phyloP scores from a whole-genome alignment of 2,329 filamentous ascomycete species.

The Pseudonectria foliicola region DNA sequence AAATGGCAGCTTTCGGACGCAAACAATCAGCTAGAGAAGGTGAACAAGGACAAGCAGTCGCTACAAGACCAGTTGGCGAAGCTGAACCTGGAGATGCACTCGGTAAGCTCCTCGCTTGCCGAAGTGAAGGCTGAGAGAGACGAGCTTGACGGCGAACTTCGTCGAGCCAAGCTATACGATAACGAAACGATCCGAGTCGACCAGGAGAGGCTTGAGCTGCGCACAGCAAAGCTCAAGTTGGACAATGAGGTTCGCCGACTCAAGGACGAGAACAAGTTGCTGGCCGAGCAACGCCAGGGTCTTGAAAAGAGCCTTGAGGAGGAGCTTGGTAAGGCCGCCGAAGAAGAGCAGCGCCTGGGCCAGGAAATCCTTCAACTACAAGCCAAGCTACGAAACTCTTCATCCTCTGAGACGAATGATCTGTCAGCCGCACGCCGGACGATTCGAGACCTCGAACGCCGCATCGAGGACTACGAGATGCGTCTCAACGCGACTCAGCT shows the following conservation, averaged over 20 bases:
- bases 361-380: slow-evolving; percentile 49
- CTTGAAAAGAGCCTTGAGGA: slow-evolving; percentile 58
- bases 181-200: slow-evolving; percentile 56
- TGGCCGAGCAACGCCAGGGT: slow-evolving; percentile 49
- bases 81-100: slow-evolving; percentile 53
- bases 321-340: slow-evolving; percentile 58
- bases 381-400: slow-evolving; percentile 36
- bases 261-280: slow-evolving; percentile 53
- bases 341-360: slow-evolving; percentile 57
- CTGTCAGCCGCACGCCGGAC: slow-evolving; percentile 53
- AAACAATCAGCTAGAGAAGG: slow-evolving; percentile 48
- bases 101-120: slow-evolving; percentile 47
- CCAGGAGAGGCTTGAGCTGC: slow-evolving; percentile 61
- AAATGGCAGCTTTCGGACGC: slow-evolving; percentile 52
- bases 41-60: slow-evolving; percentile 52
- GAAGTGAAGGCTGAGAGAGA: slow-evolving; percentile 60
- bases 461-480: slow-evolving; percentile 48
- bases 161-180: slow-evolving; percentile 45
- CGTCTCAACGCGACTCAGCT: slow-evolving; percentile 29
- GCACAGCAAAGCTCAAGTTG: slow-evolving; percentile 59
- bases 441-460: slow-evolving; percentile 57
- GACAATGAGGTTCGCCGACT: slow-evolving; percentile 60
- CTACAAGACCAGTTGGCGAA: slow-evolving; percentile 57
- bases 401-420: slow-evolving; percentile 43
- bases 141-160: slow-evolving; percentile 56